Evolutionary conservation across 2,329 filamentous ascomycete genomes (phyloP).

Genomic region (Blastomyces emzantsi): DNA sequence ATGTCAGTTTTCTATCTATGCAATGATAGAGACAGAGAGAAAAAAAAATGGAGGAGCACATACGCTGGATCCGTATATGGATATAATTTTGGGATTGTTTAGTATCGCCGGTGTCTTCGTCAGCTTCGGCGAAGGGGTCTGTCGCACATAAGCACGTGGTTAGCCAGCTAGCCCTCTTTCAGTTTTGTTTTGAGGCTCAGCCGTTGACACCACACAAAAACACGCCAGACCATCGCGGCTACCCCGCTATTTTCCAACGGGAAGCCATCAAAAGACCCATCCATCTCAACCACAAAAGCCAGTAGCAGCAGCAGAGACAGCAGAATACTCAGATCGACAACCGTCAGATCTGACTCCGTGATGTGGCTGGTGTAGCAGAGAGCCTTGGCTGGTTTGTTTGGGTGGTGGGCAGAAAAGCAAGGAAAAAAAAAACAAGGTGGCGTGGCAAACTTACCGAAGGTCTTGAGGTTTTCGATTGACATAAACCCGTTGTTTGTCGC

Average conservation of each 20-base stretch:
- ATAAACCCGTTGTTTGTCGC: constrained; percentile 76
- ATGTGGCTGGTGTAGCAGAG: neutral
- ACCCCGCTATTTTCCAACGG: constrained; percentile 28
- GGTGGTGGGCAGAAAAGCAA: constrained; percentile 4
- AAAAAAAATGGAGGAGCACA: constrained; percentile 33
- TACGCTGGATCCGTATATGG: constrained; percentile 99
- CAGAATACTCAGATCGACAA: no score
- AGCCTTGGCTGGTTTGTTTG: neutral
- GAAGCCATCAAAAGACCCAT: constrained; percentile 5
- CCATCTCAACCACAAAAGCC: neutral
- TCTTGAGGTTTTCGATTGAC: constrained; percentile 98
- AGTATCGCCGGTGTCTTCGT: constrained; percentile 95
- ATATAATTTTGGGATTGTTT: constrained; percentile 97
- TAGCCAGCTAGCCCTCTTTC: constrained; percentile 1
- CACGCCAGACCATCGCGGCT: constrained; percentile 17
- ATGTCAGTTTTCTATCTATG: constrained; percentile 18
- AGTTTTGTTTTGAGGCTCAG: neutral
- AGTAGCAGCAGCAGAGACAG: neutral
- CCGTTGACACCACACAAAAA: neutral
- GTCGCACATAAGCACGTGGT: constrained; percentile 22
- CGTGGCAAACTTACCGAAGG: constrained; percentile 61
- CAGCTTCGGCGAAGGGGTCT: constrained; percentile 99
- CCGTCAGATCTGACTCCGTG: neutral
- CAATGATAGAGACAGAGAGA: neutral
- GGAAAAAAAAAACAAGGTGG: neutral